A percentile compares a stretch with the other conserved stretches of the same genome.
These are phyloP conservation scores for Cardamine resedifolia DNA, from an alignment of 345 rosid species.

Conservation along the genomic window DNA sequence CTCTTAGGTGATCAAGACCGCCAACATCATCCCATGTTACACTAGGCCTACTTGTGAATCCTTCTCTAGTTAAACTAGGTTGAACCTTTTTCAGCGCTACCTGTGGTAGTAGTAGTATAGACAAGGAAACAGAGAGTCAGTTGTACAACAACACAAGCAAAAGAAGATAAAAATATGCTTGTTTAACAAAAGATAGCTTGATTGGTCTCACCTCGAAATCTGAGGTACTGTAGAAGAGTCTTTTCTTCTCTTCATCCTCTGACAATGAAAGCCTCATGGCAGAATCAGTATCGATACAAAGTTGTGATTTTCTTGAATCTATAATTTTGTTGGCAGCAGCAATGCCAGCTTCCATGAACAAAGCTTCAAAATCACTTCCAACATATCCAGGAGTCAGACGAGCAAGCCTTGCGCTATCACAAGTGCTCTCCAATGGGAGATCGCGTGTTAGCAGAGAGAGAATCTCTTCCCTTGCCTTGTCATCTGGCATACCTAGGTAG, in stretches of 20 bases:
- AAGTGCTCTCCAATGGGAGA: too few species aligned
- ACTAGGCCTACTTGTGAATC: conserved; percentile 66
- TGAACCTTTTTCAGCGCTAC: conserved; percentile 61
- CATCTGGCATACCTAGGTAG: conserved; percentile 34
- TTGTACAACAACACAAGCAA: not conserved
- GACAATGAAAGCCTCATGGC: too few species aligned
- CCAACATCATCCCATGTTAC: conserved; percentile 89
- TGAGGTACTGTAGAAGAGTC: not conserved
- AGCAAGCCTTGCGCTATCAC: too few species aligned
- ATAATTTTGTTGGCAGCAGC: too few species aligned
- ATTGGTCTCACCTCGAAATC: conserved; percentile 29
- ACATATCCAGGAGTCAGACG: too few species aligned
- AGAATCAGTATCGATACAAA: too few species aligned
- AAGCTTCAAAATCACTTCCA: too few species aligned
- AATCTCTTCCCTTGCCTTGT: too few species aligned
- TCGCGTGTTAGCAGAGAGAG: too few species aligned
- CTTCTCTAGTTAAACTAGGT: conserved; percentile 73
- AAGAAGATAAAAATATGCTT: not conserved
- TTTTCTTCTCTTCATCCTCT: too few species aligned
- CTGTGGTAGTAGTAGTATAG: conserved; percentile 31
- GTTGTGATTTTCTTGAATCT: too few species aligned
- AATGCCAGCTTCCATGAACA: too few species aligned
- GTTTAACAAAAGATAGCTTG: not conserved
- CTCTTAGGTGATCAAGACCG: conserved; percentile 58
- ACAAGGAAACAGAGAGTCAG: not conserved